Conservation (phyloP, 768 basidiomycete species). For the Lactarius pseudohatsudake region DNA sequence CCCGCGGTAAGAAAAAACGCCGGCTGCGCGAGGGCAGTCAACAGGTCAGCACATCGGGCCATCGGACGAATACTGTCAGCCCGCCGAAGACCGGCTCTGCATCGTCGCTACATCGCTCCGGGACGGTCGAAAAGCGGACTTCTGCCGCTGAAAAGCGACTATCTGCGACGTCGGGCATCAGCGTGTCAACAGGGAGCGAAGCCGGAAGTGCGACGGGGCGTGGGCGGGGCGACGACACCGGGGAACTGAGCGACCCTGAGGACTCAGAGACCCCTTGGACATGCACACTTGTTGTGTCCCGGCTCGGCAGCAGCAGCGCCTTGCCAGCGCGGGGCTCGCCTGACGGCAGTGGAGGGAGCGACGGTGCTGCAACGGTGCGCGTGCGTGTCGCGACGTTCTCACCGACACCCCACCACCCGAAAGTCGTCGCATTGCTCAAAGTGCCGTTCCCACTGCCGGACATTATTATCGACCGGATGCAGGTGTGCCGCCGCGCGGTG, state of each 20-base stretch:
- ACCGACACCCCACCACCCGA: conserved; percentile 95
- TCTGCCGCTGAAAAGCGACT: conserved; percentile 19
- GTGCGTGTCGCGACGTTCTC: conserved; percentile 82
- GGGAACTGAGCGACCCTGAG: conserved; percentile 88
- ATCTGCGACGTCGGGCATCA: conserved; percentile 22
- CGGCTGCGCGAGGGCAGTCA: conserved; percentile 6
- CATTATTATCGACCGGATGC: conserved; percentile 65
- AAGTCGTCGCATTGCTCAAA: conserved; percentile 88
- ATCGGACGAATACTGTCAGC: conserved; percentile 3
- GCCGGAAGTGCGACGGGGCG: conserved; percentile 12
- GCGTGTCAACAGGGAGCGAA: conserved; percentile 24
- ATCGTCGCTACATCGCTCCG: conserved; percentile 16
- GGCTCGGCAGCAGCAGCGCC: conserved; percentile 31
- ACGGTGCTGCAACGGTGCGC: conserved; percentile 29
- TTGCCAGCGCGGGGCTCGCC: conserved; percentile 17
- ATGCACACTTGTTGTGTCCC: conserved; percentile 72
- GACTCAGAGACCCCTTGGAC: conserved; percentile 97
- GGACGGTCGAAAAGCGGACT: neutral
- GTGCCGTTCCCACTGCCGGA: conserved; percentile 88
- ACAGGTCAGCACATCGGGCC: conserved; percentile 2
- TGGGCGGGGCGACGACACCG: conserved; percentile 46
- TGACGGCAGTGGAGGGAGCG: conserved; percentile 17
- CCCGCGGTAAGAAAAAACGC: conserved; percentile 45
- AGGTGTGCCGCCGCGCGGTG: conserved; percentile 50
- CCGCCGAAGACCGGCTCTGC: neutral